A percentile compares a stretch with the other conserved stretches of the same genome.
phyloP scores from a whole-genome alignment of 1,284 basidiomycete genomes.

The Ganoderma sinense region DNA sequence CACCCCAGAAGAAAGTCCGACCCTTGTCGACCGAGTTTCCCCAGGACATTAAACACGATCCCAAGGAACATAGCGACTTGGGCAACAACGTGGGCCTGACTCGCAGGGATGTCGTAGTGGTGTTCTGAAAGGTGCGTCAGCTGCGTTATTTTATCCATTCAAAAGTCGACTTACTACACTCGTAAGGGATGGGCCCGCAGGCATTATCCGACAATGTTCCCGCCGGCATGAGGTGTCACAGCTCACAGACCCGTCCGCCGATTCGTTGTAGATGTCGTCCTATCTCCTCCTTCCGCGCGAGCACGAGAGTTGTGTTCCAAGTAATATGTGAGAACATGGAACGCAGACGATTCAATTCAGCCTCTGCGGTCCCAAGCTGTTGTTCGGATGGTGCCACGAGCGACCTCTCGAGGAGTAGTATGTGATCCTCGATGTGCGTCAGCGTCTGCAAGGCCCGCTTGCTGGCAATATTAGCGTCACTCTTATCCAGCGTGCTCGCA shows the following conservation, averaged over 20 bases:
- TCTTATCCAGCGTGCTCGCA: not conserved
- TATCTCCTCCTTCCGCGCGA: not conserved
- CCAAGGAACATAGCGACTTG: slow-evolving; percentile 13
- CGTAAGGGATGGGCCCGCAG: not conserved
- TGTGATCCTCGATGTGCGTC: not conserved
- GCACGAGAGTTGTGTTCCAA: not conserved
- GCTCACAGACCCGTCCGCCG: not conserved
- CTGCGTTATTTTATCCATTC: not conserved
- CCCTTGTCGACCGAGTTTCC: slow-evolving; percentile 3
- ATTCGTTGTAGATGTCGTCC: not conserved
- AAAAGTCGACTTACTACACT: slow-evolving; percentile 4
- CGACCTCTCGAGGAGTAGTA: not conserved
- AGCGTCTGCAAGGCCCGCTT: not conserved
- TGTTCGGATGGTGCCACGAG: not conserved
- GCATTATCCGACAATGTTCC: not conserved
- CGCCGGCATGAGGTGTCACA: not conserved
- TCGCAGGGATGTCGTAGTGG: slow-evolving; percentile 6
- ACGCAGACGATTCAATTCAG: not conserved
- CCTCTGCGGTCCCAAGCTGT: not conserved
- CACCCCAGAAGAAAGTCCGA: slow-evolving; percentile 9
- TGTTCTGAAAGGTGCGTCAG: not conserved
- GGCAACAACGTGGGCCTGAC: not conserved
- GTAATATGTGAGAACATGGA: not conserved
- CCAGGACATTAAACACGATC: slow-evolving; percentile 9
- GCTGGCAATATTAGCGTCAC: not conserved